Evolutionary conservation across 2,329 filamentous ascomycete genomes (phyloP).

Genomic region (Magnaporthales sp.): DNA sequence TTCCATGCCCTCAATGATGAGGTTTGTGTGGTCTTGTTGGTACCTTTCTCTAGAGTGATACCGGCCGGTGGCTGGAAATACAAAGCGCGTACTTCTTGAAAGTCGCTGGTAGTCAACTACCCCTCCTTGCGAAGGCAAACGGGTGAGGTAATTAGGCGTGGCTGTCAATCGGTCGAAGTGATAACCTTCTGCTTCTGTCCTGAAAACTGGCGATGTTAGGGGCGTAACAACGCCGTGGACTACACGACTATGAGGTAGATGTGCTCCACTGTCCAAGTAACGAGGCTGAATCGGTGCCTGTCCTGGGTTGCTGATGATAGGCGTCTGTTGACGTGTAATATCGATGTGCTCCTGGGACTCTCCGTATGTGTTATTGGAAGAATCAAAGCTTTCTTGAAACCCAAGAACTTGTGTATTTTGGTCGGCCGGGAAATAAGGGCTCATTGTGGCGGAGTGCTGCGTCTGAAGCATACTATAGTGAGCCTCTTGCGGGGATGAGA

Average conservation of each 20-base stretch:
- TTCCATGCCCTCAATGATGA: not conserved
- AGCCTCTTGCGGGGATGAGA: not conserved
- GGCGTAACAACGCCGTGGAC: not conserved
- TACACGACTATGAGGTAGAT: not conserved
- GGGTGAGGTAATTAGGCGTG: not conserved
- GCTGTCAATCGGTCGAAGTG: not conserved
- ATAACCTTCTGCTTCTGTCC: not conserved
- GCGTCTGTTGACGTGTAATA: not conserved
- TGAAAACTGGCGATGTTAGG: not conserved
- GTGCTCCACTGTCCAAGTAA: not conserved
- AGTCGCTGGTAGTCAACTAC: not conserved
- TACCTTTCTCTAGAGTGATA: not conserved
- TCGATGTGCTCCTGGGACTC: not conserved
- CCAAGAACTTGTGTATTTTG: not conserved
- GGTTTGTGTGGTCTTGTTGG: not conserved
- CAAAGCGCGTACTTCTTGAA: not conserved
- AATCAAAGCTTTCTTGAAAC: not conserved
- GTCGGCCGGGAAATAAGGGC: not conserved
- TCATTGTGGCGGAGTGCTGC: not conserved
- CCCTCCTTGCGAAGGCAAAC: not conserved
- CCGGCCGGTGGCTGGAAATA: not conserved
- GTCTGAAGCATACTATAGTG: not conserved
- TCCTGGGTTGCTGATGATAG: not conserved
- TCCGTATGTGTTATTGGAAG: not conserved
- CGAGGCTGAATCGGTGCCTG: not conserved